Evolutionary conservation across 192 early-diverging fungal genomes (phyloP).

Genomic region (Coemansia furcata): DNA sequence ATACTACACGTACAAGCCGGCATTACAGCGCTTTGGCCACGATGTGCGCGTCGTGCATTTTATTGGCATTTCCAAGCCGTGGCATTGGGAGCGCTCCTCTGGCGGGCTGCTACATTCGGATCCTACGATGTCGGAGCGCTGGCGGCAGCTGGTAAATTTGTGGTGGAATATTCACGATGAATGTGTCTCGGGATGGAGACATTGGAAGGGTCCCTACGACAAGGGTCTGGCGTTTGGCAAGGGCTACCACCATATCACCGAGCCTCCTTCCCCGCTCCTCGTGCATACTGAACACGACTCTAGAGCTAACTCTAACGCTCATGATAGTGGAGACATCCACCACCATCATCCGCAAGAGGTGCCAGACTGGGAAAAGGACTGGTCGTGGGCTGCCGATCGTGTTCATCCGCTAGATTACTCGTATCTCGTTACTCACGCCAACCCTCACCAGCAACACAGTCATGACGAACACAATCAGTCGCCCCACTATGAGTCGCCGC

Average conservation of each 20-base stretch:
- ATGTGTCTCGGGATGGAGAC: conserved; percentile 52
- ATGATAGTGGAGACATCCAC: background rate
- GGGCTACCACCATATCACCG: conserved; percentile 40
- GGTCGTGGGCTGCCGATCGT: conserved; percentile 51
- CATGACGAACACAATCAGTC: background rate
- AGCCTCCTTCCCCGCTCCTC: conserved; percentile 10
- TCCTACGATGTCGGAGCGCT: conserved; percentile 42
- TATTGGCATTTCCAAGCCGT: conserved; percentile 86
- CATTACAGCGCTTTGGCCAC: conserved; percentile 69
- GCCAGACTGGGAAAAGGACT: conserved; percentile 54
- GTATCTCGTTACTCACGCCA: conserved; percentile 28
- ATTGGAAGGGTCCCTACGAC: conserved; percentile 41
- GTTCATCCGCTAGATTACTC: conserved; percentile 51
- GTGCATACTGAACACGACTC: background rate
- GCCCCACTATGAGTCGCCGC: background rate
- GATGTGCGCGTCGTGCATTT: conserved; percentile 85
- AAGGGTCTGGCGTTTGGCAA: conserved; percentile 40
- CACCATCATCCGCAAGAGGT: conserved; percentile 21
- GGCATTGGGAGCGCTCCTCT: conserved; percentile 70
- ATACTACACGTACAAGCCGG: conserved; percentile 69
- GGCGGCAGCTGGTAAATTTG: conserved; percentile 56
- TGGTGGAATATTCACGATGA: conserved; percentile 78
- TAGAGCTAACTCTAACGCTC: background rate
- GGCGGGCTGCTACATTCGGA: conserved; percentile 56
- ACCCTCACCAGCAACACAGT: background rate